Evolutionary conservation across 176 grass and related monocot genomes (phyloP).

Genomic region (Lolium multiflorum): DNA sequence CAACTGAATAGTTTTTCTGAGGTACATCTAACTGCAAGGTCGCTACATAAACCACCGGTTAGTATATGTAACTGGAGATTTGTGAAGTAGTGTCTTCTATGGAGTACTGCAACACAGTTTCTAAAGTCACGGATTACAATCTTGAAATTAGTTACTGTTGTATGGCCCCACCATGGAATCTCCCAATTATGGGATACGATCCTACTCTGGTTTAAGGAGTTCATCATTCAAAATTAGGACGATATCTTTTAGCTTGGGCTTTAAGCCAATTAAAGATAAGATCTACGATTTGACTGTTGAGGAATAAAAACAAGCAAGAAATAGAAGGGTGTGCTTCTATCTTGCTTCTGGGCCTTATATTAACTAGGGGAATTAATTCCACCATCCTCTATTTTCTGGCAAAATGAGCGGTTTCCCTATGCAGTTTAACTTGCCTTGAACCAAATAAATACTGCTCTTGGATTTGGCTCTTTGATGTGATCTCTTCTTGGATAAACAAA

Average conservation of each 20-base stretch:
- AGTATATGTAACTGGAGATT: constrained; percentile 33
- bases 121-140: neutral
- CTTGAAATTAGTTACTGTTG: neutral
- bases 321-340: no score
- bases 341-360: no score
- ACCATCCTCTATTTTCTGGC: no score
- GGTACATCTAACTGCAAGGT: constrained; percentile 79
- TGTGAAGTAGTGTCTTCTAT: constrained; percentile 18
- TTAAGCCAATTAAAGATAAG: neutral
- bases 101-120: constrained; percentile 9
- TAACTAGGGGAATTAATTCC: no score
- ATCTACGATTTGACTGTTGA: neutral
- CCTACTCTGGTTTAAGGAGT: neutral
- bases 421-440: no score
- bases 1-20: constrained; percentile 80
- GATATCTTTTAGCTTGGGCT: neutral
- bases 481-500: neutral
- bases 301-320: neutral
- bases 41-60: constrained; percentile 46
- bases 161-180: neutral
- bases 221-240: neutral
- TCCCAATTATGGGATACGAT: neutral
- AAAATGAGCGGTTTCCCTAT: no score
- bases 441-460: no score
- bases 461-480: neutral